Base-by-base conservation (phyloP, 1,284 basidiomycete species). In the Cryptococcus wingfieldii region DNA sequence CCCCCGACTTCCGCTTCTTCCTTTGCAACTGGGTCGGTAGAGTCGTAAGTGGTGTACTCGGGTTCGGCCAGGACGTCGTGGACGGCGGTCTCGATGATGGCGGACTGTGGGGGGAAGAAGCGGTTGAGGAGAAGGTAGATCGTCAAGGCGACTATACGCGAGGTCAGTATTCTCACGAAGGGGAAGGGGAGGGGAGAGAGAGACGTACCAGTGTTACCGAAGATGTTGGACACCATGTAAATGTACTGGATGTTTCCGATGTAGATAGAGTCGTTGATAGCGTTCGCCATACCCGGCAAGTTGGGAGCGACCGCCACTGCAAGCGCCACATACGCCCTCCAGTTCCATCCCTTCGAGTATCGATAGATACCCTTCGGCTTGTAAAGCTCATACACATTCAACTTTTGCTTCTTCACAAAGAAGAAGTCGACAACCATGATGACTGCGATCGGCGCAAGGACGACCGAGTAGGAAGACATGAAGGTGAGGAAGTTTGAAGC, bases 241-340 rank as follows among this genome's bases (percentile, higher is more conserved):
- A 73, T 51, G 53, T 71, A 71, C 54, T 61, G 57, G n/a, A 86
- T 84, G n/a, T 88, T 86, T 0, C 74, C 75, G 44, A 80, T 81
- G 9, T 85, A 83, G 28, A 68, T 58, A 81, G 82, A 83, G 43
- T 53, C 27, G 55, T 72, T 60, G 50, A 66, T 66, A 43, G 63
- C 61, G 39, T 68, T 60, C 61, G 53, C 57, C 67, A 70, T 67
- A 41, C 79, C 89, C 18, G 89, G 85, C 12, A 90, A 83, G 68
- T 90, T 90, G 72, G 90, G 87, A 19, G 86, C 79, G 58, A 93
- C 86, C 16, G 89, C 89, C 8, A 84, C 71, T 51, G 88, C 14
- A 42, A 69, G 74, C 14, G 76, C 74, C 23, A 68, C 65, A 60
- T 77, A 77, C 2, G 77, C 69, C 79, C 86, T 80, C 78, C 81